Percentiles rank a stretch among this genome's conserved stretches.
phyloP scores from a whole-genome alignment of 371 early-diverging fungal species.

The Umbelopsis sp. region DNA sequence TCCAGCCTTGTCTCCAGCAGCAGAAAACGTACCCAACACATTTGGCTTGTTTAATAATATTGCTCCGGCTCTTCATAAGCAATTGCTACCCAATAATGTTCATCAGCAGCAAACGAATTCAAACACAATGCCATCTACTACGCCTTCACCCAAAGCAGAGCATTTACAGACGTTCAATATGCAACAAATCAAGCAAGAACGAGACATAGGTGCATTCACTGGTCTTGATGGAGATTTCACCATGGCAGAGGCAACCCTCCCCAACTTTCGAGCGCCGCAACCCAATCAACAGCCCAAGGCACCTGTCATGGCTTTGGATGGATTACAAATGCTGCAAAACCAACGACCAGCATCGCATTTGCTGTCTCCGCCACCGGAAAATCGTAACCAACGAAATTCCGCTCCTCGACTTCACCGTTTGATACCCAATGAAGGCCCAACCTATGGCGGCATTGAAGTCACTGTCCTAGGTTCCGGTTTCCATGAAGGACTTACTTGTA shows the following conservation, averaged over 20 bases:
- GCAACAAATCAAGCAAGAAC: conserved; percentile 8
- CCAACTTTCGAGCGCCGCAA: conserved; percentile 23
- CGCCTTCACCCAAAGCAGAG: conserved; percentile 1
- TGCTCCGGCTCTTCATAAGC: conserved; percentile 3
- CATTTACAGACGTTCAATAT: not conserved
- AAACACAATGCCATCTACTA: not conserved
- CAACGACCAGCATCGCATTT: conserved; percentile 33
- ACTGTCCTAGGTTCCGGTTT: conserved; percentile 83
- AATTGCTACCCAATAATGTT: not conserved
- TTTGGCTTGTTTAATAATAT: conserved; percentile 12
- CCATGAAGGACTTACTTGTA: conserved; percentile 62
- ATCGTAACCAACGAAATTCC: not conserved
- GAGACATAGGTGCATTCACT: conserved; percentile 1
- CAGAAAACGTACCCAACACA: not conserved
- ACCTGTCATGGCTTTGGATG: conserved; percentile 31
- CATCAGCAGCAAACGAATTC: not conserved
- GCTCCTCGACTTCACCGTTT: conserved; percentile 53
- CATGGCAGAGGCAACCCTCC: conserved; percentile 33
- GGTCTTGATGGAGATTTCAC: conserved; percentile 24
- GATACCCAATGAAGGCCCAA: conserved; percentile 80
- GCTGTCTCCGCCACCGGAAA: conserved; percentile 34
- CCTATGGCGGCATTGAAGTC: conserved; percentile 84
- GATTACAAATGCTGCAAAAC: conserved; percentile 26
- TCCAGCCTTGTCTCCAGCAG: conserved; percentile 3
- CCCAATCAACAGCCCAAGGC: conserved; percentile 19